Evolutionary conservation across 2,329 filamentous ascomycete genomes (phyloP), one percentile per base, ranked within the genome.

Genomic region (Sphaceloma murrayae): DNA sequence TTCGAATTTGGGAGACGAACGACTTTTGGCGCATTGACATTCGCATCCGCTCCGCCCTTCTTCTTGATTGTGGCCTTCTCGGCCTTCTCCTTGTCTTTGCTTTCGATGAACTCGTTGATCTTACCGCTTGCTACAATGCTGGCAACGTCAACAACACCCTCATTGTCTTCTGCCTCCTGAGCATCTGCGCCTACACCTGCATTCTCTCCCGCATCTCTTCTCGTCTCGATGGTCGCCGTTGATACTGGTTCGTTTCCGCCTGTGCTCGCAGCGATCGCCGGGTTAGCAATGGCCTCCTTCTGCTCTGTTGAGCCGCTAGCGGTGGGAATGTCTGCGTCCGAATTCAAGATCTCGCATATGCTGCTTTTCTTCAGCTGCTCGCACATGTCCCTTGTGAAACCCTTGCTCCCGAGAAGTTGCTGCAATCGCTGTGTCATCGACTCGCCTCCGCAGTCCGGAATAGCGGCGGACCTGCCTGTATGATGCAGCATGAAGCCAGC

Each of bases 81-180:
- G 57, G 88, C 82, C 58, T 79, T 82, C 57, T 89, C 84, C 60
- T 85, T 86, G 64, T 85, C 84, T 32, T 51, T 51, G 9, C 46
- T 46, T 7, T 83, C 85, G 4, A 91, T 67, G 54, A 87, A 89
- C 55, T 91, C 85, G 53, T 78, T 77, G 53, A 85, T 85, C 60
- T 86, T 83, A 22, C 85, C 85, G 53, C 78, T 82, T 1, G 82
- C 82, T 26, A 91, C 84, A 51, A 91, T 88, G 52, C 75, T 82
- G n/a, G 85, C 85, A 34, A 91, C 83, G 53, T 91, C 83, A 2
- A 91, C 68, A 6, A 88, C 82, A 17, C 85, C 85, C 47, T 89
- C 84, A 1, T 77, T 73, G 5, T 78, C 74, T 5, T 75, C 65
- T 3, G 68, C 63, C 3, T 64, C 65, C 33, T 62, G 65, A 40